phyloP scores from a whole-genome alignment of 257 asterid genomes.

The Solanum pennellii region DNA sequence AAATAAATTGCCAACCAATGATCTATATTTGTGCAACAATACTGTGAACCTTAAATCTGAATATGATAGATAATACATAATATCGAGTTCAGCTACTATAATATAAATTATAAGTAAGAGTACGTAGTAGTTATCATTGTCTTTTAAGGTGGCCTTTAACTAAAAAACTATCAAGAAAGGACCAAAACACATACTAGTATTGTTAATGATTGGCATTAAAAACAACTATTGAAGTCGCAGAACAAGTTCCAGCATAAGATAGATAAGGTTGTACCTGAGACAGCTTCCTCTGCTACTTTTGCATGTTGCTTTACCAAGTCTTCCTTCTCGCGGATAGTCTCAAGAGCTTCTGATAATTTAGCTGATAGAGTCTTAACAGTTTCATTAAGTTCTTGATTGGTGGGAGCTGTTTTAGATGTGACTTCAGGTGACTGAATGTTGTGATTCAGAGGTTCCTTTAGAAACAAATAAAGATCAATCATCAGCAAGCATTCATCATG shows the following conservation, averaged over 20 bases:
- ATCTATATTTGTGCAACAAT: background rate
- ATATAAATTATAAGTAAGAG: background rate
- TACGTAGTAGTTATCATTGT: background rate
- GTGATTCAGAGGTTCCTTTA: slow-evolving; percentile 40
- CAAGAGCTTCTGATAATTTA: slow-evolving; percentile 71
- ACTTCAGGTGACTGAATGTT: slow-evolving; percentile 71
- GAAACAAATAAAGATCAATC: slow-evolving; percentile 4
- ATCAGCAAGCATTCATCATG: background rate
- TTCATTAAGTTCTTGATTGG: slow-evolving; percentile 32
- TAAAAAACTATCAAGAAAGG: background rate
- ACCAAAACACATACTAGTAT: background rate
- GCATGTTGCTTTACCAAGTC: slow-evolving; percentile 85
- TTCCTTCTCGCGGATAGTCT: slow-evolving; percentile 57
- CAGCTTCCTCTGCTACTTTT: slow-evolving; percentile 98
- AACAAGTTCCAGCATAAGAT: background rate
- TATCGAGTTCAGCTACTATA: background rate
- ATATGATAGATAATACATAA: background rate
- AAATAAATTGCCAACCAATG: background rate
- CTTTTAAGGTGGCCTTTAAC: background rate
- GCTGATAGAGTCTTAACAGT: slow-evolving; percentile 39
- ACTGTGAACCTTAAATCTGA: background rate
- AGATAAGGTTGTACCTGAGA: slow-evolving; percentile 45
- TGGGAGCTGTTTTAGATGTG: slow-evolving; percentile 53
- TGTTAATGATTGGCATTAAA: background rate
- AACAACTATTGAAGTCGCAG: background rate